Base-by-base conservation (phyloP, 257 asterid genomes). In the Paraleonurus japonicus region DNA sequence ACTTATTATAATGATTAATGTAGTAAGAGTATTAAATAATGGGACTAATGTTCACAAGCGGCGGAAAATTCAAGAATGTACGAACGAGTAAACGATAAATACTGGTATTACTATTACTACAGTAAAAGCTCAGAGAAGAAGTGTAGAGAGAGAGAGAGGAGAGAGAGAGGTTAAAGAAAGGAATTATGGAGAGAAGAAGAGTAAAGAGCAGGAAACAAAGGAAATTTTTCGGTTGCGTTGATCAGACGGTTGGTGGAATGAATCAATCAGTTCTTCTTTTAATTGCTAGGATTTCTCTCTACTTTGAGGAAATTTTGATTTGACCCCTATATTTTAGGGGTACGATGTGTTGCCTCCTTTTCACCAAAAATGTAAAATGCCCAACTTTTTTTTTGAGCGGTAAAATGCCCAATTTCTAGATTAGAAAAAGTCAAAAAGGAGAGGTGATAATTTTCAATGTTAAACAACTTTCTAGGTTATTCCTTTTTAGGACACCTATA, bases 171-270 rank as follows among this genome's bases (percentile, higher is more conserved):
- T 84, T 80, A 87, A 80, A 72, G 79, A 61, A 76, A 76, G 61
- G 80, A 71, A 81, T 78, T 74, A 64, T 54, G 74, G 77, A 65
- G 62, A 58, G 73, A 74, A 58, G 73, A 74, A 61, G 74, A 37
- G 48, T 72, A 70, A 66, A 59, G 33, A 48, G 79, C 75, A 74
- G 72, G 47, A 67, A 72, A 69, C 55, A 47, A 28, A 26, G 82
- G 75, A 64, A 74, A 61, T 37, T 65, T 69, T 57, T 73, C 76
- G 79, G 73, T 54, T 60, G 62, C 81, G 54, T 67, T 35, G 60
- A 72, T 76, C 77, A 69, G 75, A 63, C 83, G 85, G 85, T 78
- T 74, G 82, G 77, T 76, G 81, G 77, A 73, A 67, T 28, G 39
- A 73, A 79, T 74, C 78, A 73, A 78, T 77, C 88, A 78, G 72